Evolutionary conservation across 495 filamentous ascomycete genomes (phyloP).

Genomic region (Aspergillus sclerotioniger): DNA sequence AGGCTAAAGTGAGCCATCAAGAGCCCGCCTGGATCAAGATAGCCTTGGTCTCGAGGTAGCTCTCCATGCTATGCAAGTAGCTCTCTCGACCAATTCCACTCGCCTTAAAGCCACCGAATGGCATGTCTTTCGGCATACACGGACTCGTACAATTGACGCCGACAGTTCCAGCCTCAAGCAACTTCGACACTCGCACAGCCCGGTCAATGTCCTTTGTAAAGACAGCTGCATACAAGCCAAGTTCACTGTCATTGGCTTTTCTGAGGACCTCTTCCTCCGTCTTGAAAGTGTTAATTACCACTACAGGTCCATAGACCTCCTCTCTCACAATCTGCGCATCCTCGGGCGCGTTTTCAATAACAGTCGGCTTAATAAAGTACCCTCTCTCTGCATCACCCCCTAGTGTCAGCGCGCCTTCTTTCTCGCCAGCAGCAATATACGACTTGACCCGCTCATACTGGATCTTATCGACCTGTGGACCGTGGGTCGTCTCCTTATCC

Average conservation of each 20-base stretch:
- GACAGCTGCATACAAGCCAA: constrained; percentile 77
- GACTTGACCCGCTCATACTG: constrained; percentile 78
- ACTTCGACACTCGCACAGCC: constrained; percentile 30
- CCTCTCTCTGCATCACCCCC: constrained; percentile 66
- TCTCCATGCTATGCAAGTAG: constrained; percentile 42
- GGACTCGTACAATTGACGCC: constrained; percentile 78
- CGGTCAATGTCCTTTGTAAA: constrained; percentile 77
- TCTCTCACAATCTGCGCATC: constrained; percentile 62
- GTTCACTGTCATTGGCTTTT: constrained; percentile 79
- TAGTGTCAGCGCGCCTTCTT: constrained; percentile 67
- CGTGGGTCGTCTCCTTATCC: constrained; percentile 67
- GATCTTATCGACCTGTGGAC: constrained; percentile 78
- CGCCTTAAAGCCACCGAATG: constrained; percentile 90
- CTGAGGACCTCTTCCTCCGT: constrained; percentile 76
- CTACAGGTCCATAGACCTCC: constrained; percentile 87
- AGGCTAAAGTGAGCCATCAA: neutral
- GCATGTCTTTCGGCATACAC: constrained; percentile 59
- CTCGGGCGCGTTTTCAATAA: constrained; percentile 67
- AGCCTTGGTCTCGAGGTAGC: constrained; percentile 51
- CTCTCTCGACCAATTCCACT: constrained; percentile 79
- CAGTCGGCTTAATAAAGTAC: constrained; percentile 66
- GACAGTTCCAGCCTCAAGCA: constrained; percentile 60
- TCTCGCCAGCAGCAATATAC: constrained; percentile 72
- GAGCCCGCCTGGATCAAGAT: constrained; percentile 30
- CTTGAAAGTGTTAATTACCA: constrained; percentile 75